phyloP scores from a whole-genome alignment of 2,329 filamentous ascomycete species.

The Cryoendolithus antarcticus region DNA sequence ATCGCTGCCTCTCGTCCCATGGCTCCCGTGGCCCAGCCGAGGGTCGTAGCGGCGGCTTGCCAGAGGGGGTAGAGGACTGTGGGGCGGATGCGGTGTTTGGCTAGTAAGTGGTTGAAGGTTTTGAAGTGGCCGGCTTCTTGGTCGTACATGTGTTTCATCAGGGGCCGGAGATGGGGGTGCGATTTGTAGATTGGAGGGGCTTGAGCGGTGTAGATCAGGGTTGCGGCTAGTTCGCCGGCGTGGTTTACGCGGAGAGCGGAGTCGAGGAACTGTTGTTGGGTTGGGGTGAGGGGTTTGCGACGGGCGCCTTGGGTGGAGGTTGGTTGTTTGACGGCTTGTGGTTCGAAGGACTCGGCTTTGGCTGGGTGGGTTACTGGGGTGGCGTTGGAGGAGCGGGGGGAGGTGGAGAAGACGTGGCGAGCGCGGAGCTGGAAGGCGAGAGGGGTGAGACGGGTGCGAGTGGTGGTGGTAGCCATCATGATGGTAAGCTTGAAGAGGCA shows the following conservation, averaged over 20 bases:
- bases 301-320: slow-evolving; percentile 1
- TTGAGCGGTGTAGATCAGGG: slow-evolving; percentile 84
- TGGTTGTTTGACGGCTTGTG: background rate
- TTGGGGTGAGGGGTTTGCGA: slow-evolving; percentile 43
- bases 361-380: background rate
- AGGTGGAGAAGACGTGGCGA: slow-evolving; percentile 11
- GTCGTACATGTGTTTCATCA: slow-evolving; percentile 98
- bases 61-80: slow-evolving; percentile 88
- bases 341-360: background rate
- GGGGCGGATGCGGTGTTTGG: slow-evolving; percentile 78
- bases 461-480: no score
- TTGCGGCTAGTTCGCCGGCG: slow-evolving; percentile 91
- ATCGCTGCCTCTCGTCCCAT: slow-evolving; percentile 91
- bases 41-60: slow-evolving; percentile 62
- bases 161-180: slow-evolving; percentile 73
- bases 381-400: slow-evolving; percentile 8
- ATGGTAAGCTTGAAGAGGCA: no score
- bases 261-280: slow-evolving; percentile 63
- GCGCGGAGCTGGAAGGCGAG: slow-evolving; percentile 20
- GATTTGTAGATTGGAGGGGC: slow-evolving; percentile 66
- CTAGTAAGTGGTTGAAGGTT: slow-evolving; percentile 73
- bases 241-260: slow-evolving; percentile 89
- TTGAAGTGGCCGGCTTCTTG: slow-evolving; percentile 81
- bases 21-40: slow-evolving; percentile 82
- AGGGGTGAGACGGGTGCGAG: slow-evolving; percentile 9